These are phyloP conservation scores for Globisporangium paroecandrum DNA, from an alignment of 352 stramenopile genomes.

Conservation along the genomic window DNA sequence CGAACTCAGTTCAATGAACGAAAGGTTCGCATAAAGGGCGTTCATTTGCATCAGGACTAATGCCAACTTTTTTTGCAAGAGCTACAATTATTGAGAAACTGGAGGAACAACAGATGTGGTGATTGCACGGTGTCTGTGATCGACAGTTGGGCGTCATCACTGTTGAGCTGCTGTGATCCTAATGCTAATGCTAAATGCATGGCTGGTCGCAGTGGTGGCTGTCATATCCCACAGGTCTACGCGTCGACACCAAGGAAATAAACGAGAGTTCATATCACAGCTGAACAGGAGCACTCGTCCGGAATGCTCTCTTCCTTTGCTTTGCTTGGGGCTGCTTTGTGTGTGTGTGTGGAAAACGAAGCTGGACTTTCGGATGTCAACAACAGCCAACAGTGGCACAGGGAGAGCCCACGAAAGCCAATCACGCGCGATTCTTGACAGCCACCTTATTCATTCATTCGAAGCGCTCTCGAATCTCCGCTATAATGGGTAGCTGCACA, in stretches of 20 bases:
- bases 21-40: too few species aligned
- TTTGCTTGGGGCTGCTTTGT: background rate
- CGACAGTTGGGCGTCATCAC: background rate
- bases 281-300: background rate
- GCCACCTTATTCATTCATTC: background rate
- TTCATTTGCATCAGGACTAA: too few species aligned
- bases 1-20: too few species aligned
- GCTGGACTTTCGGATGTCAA: background rate
- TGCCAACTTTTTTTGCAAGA: too few species aligned
- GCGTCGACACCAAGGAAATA: background rate
- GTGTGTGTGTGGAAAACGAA: too few species aligned
- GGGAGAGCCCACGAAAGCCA: background rate
- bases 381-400: background rate
- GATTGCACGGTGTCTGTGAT: background rate
- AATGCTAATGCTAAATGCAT: too few species aligned
- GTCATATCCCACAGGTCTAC: background rate
- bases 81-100: too few species aligned
- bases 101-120: too few species aligned
- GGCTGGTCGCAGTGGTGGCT: background rate
- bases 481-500: background rate
- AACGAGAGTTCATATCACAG: background rate
- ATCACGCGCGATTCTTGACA: background rate
- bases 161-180: too few species aligned
- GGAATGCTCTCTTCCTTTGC: background rate
- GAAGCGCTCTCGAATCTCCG: constrained; percentile 4